A percentile compares a stretch with the other conserved stretches of the same genome.
These are phyloP conservation scores for Kazachstania viticola DNA, from an alignment of 805 yeast species.

Conservation along the genomic window DNA sequence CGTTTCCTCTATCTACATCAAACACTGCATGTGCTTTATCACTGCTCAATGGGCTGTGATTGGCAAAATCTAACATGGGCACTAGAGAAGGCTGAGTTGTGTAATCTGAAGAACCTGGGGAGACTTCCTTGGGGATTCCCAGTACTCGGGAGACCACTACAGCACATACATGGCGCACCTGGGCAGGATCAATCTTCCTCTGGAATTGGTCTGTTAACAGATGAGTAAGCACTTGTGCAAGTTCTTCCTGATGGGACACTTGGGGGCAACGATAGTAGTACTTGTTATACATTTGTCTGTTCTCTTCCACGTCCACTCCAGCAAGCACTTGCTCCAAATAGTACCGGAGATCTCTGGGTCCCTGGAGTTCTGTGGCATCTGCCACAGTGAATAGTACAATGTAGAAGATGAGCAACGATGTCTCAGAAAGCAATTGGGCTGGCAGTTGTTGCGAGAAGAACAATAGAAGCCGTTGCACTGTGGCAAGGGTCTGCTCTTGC, in stretches of 20 bases:
- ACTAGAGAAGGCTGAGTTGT: conserved; percentile 44
- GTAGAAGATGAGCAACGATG: conserved; percentile 13
- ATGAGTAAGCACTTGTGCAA: conserved; percentile 3
- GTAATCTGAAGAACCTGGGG: conserved; percentile 28
- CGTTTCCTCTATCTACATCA: conserved; percentile 39
- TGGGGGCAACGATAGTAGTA: conserved; percentile 4
- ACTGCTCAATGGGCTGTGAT: too few species aligned
- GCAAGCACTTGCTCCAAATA: conserved; percentile 16
- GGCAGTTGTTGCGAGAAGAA: too few species aligned
- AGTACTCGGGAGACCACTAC: conserved; percentile 49
- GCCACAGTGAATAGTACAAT: too few species aligned
- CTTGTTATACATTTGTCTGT: conserved; percentile 4
- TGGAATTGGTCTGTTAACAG: conserved; percentile 2
- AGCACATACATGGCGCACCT: conserved; percentile 22
- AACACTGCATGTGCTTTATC: conserved; percentile 40
- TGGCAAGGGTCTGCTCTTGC: too few species aligned
- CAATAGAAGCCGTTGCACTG: too few species aligned
- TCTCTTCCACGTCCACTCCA: conserved; percentile 8
- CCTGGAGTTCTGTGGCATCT: too few species aligned
- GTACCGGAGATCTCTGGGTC: conserved; percentile 9
- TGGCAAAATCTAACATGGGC: conserved; percentile 58
- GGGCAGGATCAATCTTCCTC: not conserved
- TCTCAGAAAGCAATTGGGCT: conserved; percentile 16
- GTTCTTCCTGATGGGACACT: conserved; percentile 1
- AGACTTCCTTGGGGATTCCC: conserved; percentile 46